phyloP scores from a whole-genome alignment of 768 basidiomycete species.

The Podaxis sp. region DNA sequence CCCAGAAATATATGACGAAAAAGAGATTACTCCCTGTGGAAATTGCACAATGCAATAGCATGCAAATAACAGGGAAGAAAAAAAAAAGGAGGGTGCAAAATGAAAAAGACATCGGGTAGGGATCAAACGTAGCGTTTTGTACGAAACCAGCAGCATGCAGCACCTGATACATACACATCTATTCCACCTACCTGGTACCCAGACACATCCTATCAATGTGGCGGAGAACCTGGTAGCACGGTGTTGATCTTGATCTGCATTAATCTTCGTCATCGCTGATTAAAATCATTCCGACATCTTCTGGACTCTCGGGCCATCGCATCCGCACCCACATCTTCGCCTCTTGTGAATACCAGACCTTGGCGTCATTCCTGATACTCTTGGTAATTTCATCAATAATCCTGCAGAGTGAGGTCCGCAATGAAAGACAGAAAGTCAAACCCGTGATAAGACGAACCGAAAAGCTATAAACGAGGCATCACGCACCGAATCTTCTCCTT shows the following conservation, averaged over 20 bases:
- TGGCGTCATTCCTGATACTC: slow-evolving; percentile 6
- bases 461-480: slow-evolving; percentile 1
- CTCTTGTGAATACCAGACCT: slow-evolving; percentile 11
- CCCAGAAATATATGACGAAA: background rate
- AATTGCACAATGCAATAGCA: background rate
- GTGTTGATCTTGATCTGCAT: background rate
- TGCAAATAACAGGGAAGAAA: background rate
- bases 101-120: background rate
- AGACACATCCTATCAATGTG: background rate
- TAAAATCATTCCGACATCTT: slow-evolving; percentile 39
- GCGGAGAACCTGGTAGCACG: background rate
- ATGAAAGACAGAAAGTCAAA: background rate
- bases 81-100: background rate
- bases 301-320: slow-evolving; percentile 43
- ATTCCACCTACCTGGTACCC: background rate
- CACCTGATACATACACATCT: background rate
- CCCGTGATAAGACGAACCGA: background rate
- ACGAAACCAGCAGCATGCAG: background rate
- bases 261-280: slow-evolving; percentile 49
- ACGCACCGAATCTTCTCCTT: slow-evolving; percentile 54
- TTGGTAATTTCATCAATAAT: slow-evolving; percentile 9
- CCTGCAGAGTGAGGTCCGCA: background rate
- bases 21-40: background rate
- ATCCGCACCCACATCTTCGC: slow-evolving; percentile 19
- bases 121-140: background rate